Conservation (phyloP, 495 filamentous ascomycete genomes). For the Aspergillus avenaceus region DNA sequence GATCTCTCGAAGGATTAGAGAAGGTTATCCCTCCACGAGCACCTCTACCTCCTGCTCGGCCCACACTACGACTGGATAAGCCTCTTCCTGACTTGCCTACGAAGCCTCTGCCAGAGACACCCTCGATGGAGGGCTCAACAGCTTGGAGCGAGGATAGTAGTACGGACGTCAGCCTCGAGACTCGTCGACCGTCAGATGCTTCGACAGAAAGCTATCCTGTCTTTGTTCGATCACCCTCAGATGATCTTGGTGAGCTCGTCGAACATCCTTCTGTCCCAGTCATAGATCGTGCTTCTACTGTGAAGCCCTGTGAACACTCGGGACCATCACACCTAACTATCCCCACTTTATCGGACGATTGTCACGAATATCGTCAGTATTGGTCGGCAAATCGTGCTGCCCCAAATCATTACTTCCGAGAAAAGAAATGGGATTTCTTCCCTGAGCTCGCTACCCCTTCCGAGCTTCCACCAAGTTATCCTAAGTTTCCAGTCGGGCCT, state of each 20-base stretch:
- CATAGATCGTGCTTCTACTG: slow-evolving; percentile 11
- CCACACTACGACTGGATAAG: slow-evolving; percentile 32
- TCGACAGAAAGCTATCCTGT: slow-evolving; percentile 36
- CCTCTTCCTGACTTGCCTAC: slow-evolving; percentile 35
- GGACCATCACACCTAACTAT: slow-evolving; percentile 11
- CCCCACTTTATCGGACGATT: slow-evolving; percentile 24
- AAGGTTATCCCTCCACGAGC: slow-evolving; percentile 30
- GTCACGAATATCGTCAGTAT: slow-evolving; percentile 19
- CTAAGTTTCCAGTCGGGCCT: slow-evolving; percentile 12
- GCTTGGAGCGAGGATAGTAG: slow-evolving; percentile 36
- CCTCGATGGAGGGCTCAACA: slow-evolving; percentile 23
- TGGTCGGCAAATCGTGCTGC: slow-evolving; percentile 24
- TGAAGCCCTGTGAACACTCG: slow-evolving; percentile 9
- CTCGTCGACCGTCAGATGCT: slow-evolving; percentile 23
- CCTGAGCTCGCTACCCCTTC: slow-evolving; percentile 39
- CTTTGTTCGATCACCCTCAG: slow-evolving; percentile 33
- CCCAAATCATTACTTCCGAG: slow-evolving; percentile 43
- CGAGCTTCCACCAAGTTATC: slow-evolving; percentile 15
- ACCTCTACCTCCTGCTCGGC: slow-evolving; percentile 17
- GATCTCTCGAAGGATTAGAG: slow-evolving; percentile 43
- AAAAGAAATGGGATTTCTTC: slow-evolving; percentile 49
- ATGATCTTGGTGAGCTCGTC: slow-evolving; percentile 27
- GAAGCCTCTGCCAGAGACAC: slow-evolving; percentile 21
- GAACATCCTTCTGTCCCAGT: slow-evolving; percentile 14
- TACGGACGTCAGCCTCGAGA: slow-evolving; percentile 24